Evolutionary conservation across 495 filamentous ascomycete species (phyloP).

Genomic region (Xylaria palmicola): DNA sequence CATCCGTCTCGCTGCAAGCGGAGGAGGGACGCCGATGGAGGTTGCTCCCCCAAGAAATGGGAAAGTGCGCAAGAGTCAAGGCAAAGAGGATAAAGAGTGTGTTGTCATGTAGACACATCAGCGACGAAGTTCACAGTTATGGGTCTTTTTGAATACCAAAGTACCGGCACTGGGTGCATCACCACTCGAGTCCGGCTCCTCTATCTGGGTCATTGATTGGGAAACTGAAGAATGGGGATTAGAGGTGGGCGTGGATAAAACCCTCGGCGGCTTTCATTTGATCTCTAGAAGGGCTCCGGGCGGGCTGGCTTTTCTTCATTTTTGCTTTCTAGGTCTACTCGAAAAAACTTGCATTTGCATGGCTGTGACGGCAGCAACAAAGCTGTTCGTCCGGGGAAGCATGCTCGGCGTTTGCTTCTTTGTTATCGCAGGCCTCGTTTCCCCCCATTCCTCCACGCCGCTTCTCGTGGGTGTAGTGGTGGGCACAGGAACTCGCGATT

Average conservation of each 20-base stretch:
- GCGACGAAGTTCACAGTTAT: neutral
- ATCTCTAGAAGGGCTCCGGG: conserved; percentile 4
- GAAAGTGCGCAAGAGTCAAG: conserved; percentile 50
- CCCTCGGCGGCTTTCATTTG: conserved; percentile 1
- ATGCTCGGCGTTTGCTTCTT: conserved; percentile 15
- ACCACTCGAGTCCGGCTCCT: neutral
- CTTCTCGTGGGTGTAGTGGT: too few relatives aligned
- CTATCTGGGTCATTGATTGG: neutral
- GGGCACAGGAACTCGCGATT: neutral
- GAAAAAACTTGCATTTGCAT: conserved; percentile 17
- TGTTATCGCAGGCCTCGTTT: too few relatives aligned
- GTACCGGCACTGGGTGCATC: neutral
- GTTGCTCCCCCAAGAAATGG: conserved; percentile 46
- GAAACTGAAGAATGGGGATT: conserved; percentile 5
- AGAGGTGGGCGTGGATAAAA: neutral
- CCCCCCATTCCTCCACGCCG: too few relatives aligned
- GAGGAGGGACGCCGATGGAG: conserved; percentile 59
- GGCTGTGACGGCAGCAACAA: neutral
- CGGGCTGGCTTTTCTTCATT: conserved; percentile 2
- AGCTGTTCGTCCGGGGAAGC: neutral
- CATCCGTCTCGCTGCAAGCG: conserved; percentile 82
- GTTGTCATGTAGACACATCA: conserved; percentile 50
- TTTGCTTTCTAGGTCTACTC: neutral
- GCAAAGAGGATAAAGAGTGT: conserved; percentile 57
- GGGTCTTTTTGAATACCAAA: conserved; percentile 12